Base-by-base conservation (phyloP, 2,329 filamentous ascomycete genomes). In the Talaromyces sp. region DNA sequence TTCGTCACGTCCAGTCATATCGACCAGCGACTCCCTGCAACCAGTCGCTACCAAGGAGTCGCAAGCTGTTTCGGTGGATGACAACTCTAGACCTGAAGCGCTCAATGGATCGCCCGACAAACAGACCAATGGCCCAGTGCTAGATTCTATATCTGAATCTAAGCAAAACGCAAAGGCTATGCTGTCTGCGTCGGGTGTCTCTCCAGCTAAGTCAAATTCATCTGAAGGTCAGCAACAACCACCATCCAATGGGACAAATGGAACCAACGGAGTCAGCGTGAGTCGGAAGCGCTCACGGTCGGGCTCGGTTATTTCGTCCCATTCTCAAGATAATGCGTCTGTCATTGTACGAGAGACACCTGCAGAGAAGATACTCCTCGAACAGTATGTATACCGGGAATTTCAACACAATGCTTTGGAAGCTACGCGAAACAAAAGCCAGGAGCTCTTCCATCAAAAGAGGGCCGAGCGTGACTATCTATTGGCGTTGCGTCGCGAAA, bases 381-480 rank as follows among this genome's bases (percentile, higher is more conserved):
- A 89, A 60, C 83, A 87, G 71, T 90, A 90, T 77, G 83, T 88
- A 60, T 83, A 86, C 69, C 86, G 87, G 71, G 88, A 91, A 71
- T 81, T 88, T 52, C 72, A 86, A 3, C 83, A 88, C 71, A 82
- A 83, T 31, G 84, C 86, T 37, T 78, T 88, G 66, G 74, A 78
- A 43, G 80, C 80, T 9, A 79, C 79, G 62, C 82, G 85, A 52
- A 82, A 84, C 61, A 81, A 84, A 41, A 83, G 83, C 62, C 84
- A 86, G 68, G 82, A 84, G 59, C 78, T 88, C 64, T 84, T 89
- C 69, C 83, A 84, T 69, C 82, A 86, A 69, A 90, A 89, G 79
- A 86, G 86, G 69, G 82, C 86, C 59, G 89, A 90, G 78, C 85
- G 88, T 66, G 85, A 89, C 67, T 89, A 92, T 74, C 92, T 94